A percentile compares a stretch with the other conserved stretches of the same genome.
Conservation (phyloP, 1,284 basidiomycete genomes). For the Chalciporus sp. region DNA sequence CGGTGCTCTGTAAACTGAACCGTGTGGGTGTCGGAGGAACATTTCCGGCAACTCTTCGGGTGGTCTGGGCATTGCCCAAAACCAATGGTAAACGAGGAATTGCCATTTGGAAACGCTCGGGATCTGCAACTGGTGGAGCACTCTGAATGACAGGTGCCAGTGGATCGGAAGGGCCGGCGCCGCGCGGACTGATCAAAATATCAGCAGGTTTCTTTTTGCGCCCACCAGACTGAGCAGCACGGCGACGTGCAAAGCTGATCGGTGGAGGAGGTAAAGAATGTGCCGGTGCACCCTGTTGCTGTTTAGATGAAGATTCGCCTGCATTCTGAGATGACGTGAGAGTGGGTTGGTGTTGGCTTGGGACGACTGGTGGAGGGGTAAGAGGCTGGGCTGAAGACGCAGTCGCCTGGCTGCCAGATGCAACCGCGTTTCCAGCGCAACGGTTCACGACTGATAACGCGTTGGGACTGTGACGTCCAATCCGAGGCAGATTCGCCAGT, state of each 20-base stretch:
- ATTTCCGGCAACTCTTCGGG: constrained; percentile 51
- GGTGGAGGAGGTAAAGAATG: constrained; percentile 60
- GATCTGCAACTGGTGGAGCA: constrained; percentile 64
- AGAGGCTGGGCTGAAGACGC: constrained; percentile 20
- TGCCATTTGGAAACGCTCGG: constrained; percentile 54
- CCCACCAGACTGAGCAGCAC: constrained; percentile 59
- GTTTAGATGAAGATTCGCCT: constrained; percentile 18
- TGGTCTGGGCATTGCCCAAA: constrained; percentile 43
- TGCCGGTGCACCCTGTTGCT: constrained; percentile 14
- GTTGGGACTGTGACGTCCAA: constrained; percentile 42
- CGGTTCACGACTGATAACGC: constrained; percentile 27
- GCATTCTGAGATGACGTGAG: constrained; percentile 19
- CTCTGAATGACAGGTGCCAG: constrained; percentile 70
- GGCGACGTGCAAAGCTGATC: constrained; percentile 73
- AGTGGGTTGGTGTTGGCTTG: constrained; percentile 24
- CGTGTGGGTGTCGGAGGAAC: constrained; percentile 76
- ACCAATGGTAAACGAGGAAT: constrained; percentile 65
- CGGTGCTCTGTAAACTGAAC: constrained; percentile 49
- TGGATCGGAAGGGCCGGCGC: constrained; percentile 52
- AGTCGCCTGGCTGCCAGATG: constrained; percentile 26
- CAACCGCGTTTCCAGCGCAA: constrained; percentile 28
- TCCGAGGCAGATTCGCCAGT: constrained; percentile 16
- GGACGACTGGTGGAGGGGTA: constrained; percentile 31
- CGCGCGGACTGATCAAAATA: constrained; percentile 71
- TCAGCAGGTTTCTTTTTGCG: constrained; percentile 75